Evolutionary conservation across 352 stramenopile species (phyloP), one percentile per base, ranked within the genome.

Genomic region (Thraustochytrium sp.): DNA sequence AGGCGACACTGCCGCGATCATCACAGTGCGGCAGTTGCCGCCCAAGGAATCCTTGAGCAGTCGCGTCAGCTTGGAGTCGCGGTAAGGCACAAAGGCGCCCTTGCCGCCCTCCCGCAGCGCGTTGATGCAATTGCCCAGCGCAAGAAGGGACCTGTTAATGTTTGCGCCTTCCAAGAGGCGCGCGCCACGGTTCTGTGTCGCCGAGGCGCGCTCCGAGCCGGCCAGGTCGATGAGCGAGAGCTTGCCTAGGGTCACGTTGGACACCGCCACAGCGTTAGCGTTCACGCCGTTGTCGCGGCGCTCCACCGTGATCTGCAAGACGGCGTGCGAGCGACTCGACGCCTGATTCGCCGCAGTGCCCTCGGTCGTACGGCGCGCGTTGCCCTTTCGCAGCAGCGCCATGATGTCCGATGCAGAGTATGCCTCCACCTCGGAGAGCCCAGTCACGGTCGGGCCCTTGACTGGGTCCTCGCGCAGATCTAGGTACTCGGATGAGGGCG

Each of bases 21-120:
- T 96, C 2, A 97, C 93, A 0, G 94, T 97, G 13, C 94, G 91
- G 82, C 93, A 97, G 83, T 97, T 97, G 1, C 94, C 93, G 21
- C 82, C 68, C 18, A 99, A 88, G 16, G 94, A 97, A 3, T 96
- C 94, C 88, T 99, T 95, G 1, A 99, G 86, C 83, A 99, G 95
- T 21, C 96, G 90, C 49, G 97, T 99, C 68, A 99, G 86, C 88
- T 99, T 99, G 1, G 93, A 98, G 89, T 99, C 97, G 72, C 97
- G 93, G 86, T 97, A 99, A 84, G 96, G 96, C 44, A 99, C 89
- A 76, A 98, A 94, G 80, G 96, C 89, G 16, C 92, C 94, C 51
- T 92, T 95, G 42, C 88, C 90, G 29, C 68, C 68, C 85, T 97
- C 93, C 13, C 55, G 55, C 0, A 98, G 84, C 16, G 93, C 94